Percentiles rank a stretch among this genome's conserved stretches.
Conservation (phyloP, 2,329 filamentous ascomycete genomes). For the Colletotrichum endophyticum region DNA sequence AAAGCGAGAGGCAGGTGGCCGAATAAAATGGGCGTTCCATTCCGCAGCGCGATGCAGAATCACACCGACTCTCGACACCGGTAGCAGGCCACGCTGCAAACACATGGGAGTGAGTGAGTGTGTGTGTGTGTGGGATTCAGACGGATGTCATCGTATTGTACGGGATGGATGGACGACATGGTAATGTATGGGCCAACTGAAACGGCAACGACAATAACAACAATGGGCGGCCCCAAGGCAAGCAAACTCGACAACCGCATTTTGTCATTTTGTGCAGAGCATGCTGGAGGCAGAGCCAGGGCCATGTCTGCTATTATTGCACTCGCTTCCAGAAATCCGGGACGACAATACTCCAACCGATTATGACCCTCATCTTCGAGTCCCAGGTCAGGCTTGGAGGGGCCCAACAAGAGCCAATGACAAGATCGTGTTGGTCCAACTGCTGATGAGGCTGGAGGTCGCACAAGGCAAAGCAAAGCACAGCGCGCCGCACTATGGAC, state of each 20-base stretch:
- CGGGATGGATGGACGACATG: background rate
- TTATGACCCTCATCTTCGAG: background rate
- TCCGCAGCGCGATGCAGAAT: constrained; percentile 2
- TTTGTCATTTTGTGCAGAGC: background rate
- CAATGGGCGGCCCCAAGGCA: background rate
- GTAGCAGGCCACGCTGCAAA: constrained; percentile 4
- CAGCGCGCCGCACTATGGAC: background rate
- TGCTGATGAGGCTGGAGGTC: background rate
- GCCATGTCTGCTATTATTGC: background rate
- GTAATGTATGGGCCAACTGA: background rate
- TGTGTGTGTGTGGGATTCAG: background rate
- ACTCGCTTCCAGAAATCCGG: constrained; percentile 5
- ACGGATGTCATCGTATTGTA: background rate
- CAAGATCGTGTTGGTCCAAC: constrained; percentile 1
- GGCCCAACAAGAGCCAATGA: background rate
- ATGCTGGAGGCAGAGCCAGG: background rate
- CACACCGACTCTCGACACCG: constrained; percentile 12
- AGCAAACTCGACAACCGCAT: background rate
- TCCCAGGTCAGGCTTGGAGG: background rate
- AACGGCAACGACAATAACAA: background rate
- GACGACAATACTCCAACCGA: constrained; percentile 5
- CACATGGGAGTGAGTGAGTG: background rate
- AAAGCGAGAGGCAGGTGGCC: background rate
- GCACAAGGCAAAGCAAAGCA: background rate
- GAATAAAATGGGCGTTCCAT: background rate